Base-by-base conservation (phyloP, 225 moss, liverwort and hornwort species). In the Anthoceros angustus region DNA sequence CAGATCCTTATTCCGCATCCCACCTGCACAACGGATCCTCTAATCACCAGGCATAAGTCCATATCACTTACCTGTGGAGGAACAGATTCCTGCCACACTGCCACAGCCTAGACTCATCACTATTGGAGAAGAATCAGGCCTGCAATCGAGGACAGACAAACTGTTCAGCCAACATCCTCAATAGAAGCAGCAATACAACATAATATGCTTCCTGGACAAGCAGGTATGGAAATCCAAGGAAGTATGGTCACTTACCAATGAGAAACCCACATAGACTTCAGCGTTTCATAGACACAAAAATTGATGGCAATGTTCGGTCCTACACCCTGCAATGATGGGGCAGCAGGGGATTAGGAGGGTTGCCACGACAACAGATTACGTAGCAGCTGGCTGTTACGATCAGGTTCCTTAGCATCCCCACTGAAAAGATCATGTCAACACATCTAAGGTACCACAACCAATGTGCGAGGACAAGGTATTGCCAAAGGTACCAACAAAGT, bases 241-340 rank as follows among this genome's bases (percentile, higher is more conserved):
- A 50, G 40, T 41, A 21, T 8, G 40, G 24, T 63, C 18, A 68
- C 64, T 25, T 69, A 86, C 95, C 91, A 88, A 42, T 74, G 77
- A 65, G 86, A 80, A 62, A 95, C 82, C 89, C 91, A 95, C 70
- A 85, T 69, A 10, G 90, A 86, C 84, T 91, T 95, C 83, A 95
- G 70, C 11, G 95, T 95, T 73, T 91, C 95, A 62, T 95, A 95
- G 38, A 95, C 95, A 74, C 95, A 95, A 77, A 91, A 95, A 77
- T 90, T 95, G 72, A 95, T 95, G 62, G 95, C 95, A 65, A 95
- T 83, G 66, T 91, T 95, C 62, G 95, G 95, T 63, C 95, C 95
- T 46, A 91, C 95, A 71, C 91, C 91, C 95, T 95, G 91, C 62
- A 72, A 70, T 38, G 69, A 43, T 66, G 21, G 23, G 66, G 3